Evolutionary conservation across 2,329 filamentous ascomycete species (phyloP).

Genomic region (Diaporthe australafricana): DNA sequence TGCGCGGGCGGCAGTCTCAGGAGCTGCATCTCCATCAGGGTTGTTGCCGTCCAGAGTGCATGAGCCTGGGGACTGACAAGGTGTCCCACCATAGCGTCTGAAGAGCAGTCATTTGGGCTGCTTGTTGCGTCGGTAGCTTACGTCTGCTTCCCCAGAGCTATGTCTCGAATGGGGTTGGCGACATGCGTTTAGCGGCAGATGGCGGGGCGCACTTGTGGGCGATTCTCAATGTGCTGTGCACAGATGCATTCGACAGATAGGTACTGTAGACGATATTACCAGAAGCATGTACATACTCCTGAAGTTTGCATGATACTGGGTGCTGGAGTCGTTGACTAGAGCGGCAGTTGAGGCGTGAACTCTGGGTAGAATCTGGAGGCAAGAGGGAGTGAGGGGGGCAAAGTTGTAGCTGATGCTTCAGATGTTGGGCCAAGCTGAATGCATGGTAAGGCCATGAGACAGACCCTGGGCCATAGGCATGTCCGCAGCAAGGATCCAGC

Average conservation of each 20-base stretch:
- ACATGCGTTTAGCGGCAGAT: background rate
- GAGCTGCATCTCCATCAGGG: slow-evolving; percentile 1
- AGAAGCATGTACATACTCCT: too few relatives aligned
- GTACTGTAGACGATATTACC: background rate
- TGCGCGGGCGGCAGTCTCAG: slow-evolving; percentile 23
- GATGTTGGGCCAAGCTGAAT: slow-evolving; percentile 21
- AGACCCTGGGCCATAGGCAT: slow-evolving; percentile 5
- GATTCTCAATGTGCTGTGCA: background rate
- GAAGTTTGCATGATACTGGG: background rate
- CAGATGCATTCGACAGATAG: background rate
- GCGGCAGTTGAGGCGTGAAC: background rate
- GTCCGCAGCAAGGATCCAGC: background rate
- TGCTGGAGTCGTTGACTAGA: background rate
- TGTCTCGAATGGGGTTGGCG: background rate
- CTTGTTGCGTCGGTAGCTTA: slow-evolving; percentile 2
- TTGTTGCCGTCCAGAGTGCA: background rate
- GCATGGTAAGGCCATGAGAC: slow-evolving; percentile 12
- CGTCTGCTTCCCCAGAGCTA: slow-evolving; percentile 1
- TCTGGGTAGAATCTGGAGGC: background rate
- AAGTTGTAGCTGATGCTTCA: slow-evolving; percentile 24
- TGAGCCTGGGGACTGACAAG: background rate
- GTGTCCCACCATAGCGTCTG: slow-evolving; percentile 5
- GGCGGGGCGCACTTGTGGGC: background rate
- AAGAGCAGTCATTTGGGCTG: background rate
- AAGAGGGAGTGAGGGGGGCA: background rate